These are phyloP conservation scores for Aspergillus proliferans DNA, from an alignment of 2,329 filamentous ascomycete species.

Conservation along the genomic window DNA sequence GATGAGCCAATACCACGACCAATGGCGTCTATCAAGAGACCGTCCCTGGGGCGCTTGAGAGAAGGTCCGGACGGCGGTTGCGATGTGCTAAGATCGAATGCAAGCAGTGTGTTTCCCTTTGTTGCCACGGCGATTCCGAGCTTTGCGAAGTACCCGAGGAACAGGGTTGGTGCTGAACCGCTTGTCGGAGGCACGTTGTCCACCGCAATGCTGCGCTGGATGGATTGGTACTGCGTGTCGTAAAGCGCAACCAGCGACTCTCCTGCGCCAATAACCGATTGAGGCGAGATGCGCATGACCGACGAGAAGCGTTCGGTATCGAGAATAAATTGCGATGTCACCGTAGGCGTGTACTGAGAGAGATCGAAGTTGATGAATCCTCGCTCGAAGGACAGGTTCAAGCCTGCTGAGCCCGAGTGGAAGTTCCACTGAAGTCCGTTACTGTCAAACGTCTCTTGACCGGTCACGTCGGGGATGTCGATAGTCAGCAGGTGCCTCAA, in stretches of 20 bases:
- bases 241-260: conserved; percentile 39
- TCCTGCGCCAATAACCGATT: conserved; percentile 37
- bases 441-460: conserved; percentile 18
- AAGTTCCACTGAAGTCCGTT: conserved; percentile 32
- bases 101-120: conserved; percentile 36
- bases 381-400: conserved; percentile 34
- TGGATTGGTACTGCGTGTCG: conserved; percentile 42
- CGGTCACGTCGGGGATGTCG: conserved; percentile 27
- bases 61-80: conserved; percentile 21
- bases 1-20: conserved; percentile 34
- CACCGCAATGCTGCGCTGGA: conserved; percentile 37
- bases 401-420: conserved; percentile 32
- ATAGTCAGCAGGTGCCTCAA: conserved; percentile 33
- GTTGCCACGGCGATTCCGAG: conserved; percentile 38
- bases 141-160: conserved; percentile 41
- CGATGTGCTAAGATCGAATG: conserved; percentile 37
- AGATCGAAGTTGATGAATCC: conserved; percentile 39
- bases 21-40: conserved; percentile 38
- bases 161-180: conserved; percentile 22
- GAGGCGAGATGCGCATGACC: conserved; percentile 38
- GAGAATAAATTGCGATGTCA: conserved; percentile 34
- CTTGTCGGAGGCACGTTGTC: conserved; percentile 22
- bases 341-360: conserved; percentile 36
- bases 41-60: conserved; percentile 35
- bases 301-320: conserved; percentile 34